Percentiles rank a stretch among this genome's conserved stretches.
These are phyloP conservation scores for Salicornia ramosissima DNA, from an alignment of 148 eudicot genomes.

Conservation along the genomic window DNA sequence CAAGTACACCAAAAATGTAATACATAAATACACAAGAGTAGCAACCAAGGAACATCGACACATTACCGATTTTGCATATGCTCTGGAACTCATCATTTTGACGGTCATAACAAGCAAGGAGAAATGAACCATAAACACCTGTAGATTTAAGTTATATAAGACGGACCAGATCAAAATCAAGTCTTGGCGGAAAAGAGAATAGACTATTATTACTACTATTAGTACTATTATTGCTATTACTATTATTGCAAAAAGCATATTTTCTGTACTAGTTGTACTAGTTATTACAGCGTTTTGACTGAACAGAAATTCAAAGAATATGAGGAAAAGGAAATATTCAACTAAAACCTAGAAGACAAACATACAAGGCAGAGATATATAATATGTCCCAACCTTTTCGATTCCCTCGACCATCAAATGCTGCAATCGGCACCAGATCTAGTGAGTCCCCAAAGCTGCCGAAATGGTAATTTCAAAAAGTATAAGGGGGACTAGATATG, in stretches of 20 bases:
- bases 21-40: too few relatives aligned
- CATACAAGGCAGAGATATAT: too few relatives aligned
- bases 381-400: slow-evolving; percentile 69
- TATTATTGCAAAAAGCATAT: too few relatives aligned
- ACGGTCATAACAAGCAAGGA: slow-evolving; percentile 92
- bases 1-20: too few relatives aligned
- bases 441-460: slow-evolving; percentile 88
- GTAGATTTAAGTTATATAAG: slow-evolving; percentile 18
- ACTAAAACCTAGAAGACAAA: neutral
- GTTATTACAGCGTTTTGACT: too few relatives aligned
- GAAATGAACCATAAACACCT: slow-evolving; percentile 96
- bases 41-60: neutral
- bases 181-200: too few relatives aligned
- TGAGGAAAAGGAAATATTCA: too few relatives aligned
- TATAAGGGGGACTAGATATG: too few relatives aligned
- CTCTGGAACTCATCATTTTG: slow-evolving; percentile 83
- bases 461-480: too few relatives aligned
- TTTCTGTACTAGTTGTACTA: too few relatives aligned
- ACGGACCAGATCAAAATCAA: neutral
- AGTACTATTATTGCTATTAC: too few relatives aligned
- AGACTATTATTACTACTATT: too few relatives aligned
- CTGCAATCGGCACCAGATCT: slow-evolving; percentile 91
- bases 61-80: slow-evolving; percentile 91
- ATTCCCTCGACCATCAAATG: slow-evolving; percentile 92
- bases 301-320: neutral